A percentile compares a stretch with the other conserved stretches of the same genome.
Conservation (phyloP, 768 basidiomycete species). For the Mrakia hoshinonis region DNA sequence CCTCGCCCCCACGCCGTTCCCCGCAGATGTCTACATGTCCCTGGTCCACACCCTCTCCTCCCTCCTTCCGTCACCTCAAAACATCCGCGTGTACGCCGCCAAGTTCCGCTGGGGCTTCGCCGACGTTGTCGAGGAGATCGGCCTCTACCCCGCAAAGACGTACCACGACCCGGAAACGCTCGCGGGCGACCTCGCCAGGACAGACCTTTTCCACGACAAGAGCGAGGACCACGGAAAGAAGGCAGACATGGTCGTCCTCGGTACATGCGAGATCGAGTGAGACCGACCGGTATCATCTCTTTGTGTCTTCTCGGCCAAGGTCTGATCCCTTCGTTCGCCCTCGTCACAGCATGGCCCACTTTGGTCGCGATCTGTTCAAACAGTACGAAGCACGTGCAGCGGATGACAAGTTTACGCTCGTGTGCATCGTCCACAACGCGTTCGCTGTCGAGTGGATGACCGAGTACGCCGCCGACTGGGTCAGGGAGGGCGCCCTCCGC, state of each 20-base stretch:
- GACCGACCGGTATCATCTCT: slow-evolving; percentile 30
- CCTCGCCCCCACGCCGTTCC: neutral
- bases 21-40: slow-evolving; percentile 29
- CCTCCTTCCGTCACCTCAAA: slow-evolving; percentile 10
- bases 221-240: slow-evolving; percentile 23
- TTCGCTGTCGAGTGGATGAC: slow-evolving; percentile 37
- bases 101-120: slow-evolving; percentile 28
- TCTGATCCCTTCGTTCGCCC: neutral
- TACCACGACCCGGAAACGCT: slow-evolving; percentile 35
- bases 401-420: slow-evolving; percentile 44
- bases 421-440: slow-evolving; percentile 46
- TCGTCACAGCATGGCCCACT: slow-evolving; percentile 18
- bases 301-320: neutral
- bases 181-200: slow-evolving; percentile 35
- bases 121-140: slow-evolving; percentile 27
- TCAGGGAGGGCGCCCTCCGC: slow-evolving; percentile 43
- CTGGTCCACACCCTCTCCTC: slow-evolving; percentile 19
- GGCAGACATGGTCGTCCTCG: slow-evolving; percentile 43
- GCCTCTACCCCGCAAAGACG: slow-evolving; percentile 18
- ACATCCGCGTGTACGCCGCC: slow-evolving; percentile 23
- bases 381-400: slow-evolving; percentile 19
- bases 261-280: slow-evolving; percentile 49
- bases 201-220: slow-evolving; percentile 30
- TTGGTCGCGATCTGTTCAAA: slow-evolving; percentile 12
- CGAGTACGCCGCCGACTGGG: slow-evolving; percentile 42